Conservation (phyloP, 352 stramenopile genomes). For the Pythium phragmiticola region DNA sequence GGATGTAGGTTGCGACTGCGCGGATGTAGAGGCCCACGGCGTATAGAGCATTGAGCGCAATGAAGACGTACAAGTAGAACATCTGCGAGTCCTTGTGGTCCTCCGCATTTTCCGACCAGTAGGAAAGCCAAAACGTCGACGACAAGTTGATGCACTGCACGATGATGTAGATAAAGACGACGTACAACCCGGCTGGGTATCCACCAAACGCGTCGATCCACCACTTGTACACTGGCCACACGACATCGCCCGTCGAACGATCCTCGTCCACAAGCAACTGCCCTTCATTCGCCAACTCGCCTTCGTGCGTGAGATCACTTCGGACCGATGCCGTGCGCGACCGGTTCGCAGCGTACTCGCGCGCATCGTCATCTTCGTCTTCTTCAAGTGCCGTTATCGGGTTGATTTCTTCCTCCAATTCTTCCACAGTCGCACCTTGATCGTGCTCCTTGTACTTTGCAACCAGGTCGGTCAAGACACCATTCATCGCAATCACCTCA, state of each 20-base stretch:
- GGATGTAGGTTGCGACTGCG: constrained; percentile 56
- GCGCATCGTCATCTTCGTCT: constrained; percentile 34
- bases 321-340: constrained; percentile 55
- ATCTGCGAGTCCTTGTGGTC: constrained; percentile 57
- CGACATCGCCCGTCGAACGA: constrained; percentile 69
- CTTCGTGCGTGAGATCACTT: constrained; percentile 48
- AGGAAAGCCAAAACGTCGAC: constrained; percentile 90
- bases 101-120: constrained; percentile 86
- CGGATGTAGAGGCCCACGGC: constrained; percentile 62
- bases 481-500: constrained; percentile 52
- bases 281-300: constrained; percentile 23
- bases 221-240: constrained; percentile 56
- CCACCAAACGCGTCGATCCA: constrained; percentile 75
- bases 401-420: constrained; percentile 32
- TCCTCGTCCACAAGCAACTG: constrained; percentile 74
- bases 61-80: constrained; percentile 85
- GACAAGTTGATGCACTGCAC: constrained; percentile 54
- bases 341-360: constrained; percentile 17
- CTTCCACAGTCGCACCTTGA: constrained; percentile 16
- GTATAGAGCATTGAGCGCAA: constrained; percentile 63
- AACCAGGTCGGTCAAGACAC: constrained; percentile 57
- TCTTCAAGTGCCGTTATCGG: constrained; percentile 48
- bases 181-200: constrained; percentile 39
- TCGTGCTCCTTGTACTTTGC: constrained; percentile 64
- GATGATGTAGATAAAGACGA: constrained; percentile 52